A percentile compares a stretch with the other conserved stretches of the same genome.
These are phyloP conservation scores for Boletellus emodensis DNA, from an alignment of 768 basidiomycete species.

Conservation along the genomic window DNA sequence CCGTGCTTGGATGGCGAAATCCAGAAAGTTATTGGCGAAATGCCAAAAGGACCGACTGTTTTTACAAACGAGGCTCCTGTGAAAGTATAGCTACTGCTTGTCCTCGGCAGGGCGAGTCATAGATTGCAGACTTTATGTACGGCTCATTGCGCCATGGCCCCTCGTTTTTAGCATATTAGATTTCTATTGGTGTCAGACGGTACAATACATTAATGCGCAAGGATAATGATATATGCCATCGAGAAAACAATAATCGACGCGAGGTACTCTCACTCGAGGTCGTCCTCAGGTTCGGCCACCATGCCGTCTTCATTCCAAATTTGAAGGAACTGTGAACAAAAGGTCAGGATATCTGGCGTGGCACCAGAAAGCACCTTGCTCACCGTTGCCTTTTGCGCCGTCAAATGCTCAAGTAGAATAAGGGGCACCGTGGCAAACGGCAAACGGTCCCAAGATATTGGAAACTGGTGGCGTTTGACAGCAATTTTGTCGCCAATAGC, in stretches of 20 bases:
- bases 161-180: constrained; percentile 5
- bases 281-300: constrained; percentile 56
- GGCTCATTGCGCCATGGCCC: too few relatives aligned
- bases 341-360: not conserved
- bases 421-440: constrained; percentile 63
- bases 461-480: constrained; percentile 53
- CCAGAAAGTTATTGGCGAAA: constrained; percentile 39
- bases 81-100: constrained; percentile 15
- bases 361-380: constrained; percentile 25
- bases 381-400: constrained; percentile 62
- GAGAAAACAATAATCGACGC: not conserved
- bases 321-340: constrained; percentile 53
- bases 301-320: constrained; percentile 83
- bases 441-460: constrained; percentile 70
- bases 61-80: constrained; percentile 45
- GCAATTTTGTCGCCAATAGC: constrained; percentile 83
- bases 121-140: too few relatives aligned
- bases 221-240: constrained; percentile 27
- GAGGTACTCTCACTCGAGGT: constrained; percentile 30
- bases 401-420: constrained; percentile 56
- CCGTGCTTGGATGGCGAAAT: constrained; percentile 60
- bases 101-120: too few relatives aligned
- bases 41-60: constrained; percentile 55
- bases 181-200: constrained; percentile 5
- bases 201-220: constrained; percentile 28